Percentiles rank a stretch among this genome's conserved stretches.
Evolutionary conservation across 1,284 basidiomycete species (phyloP).

Genomic region (Apiotrichum mycotoxinovorans): DNA sequence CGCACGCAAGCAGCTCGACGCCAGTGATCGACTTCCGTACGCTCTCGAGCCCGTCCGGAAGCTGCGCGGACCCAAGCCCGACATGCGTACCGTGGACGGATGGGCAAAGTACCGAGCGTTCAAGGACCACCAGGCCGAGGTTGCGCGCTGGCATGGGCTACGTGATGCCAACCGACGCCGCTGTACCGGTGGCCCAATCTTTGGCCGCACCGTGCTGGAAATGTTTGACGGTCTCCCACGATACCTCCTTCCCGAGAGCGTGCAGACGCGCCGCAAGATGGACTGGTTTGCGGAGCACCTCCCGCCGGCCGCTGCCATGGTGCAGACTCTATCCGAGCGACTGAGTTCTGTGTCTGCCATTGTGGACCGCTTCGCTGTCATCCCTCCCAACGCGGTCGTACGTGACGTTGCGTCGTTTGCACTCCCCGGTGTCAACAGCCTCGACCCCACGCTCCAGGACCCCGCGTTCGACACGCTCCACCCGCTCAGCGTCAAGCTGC

Average conservation of each 20-base stretch:
- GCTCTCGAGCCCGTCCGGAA: conserved; percentile 54
- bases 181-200: conserved; percentile 63
- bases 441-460: conserved; percentile 35
- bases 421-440: conserved; percentile 38
- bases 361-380: conserved; percentile 75
- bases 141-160: conserved; percentile 66
- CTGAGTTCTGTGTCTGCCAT: conserved; percentile 57
- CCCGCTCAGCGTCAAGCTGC: conserved; percentile 75
- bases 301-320: conserved; percentile 47
- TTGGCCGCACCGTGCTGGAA: conserved; percentile 61
- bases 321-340: conserved; percentile 66
- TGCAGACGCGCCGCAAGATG: conserved; percentile 43
- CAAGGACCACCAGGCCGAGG: conserved; percentile 56
- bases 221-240: conserved; percentile 50
- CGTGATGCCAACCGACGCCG: conserved; percentile 73
- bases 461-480: conserved; percentile 63
- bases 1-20: conserved; percentile 64
- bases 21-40: conserved; percentile 63
- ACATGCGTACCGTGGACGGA: conserved; percentile 70
- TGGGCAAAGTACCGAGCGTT: conserved; percentile 63
- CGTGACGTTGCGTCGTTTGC: conserved; percentile 61
- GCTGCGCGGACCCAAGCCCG: conserved; percentile 59
- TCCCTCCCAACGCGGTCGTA: conserved; percentile 75
- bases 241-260: conserved; percentile 61
- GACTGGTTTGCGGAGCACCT: conserved; percentile 50